Evolutionary conservation across 2,329 filamentous ascomycete genomes (phyloP).

Genomic region (Colletotrichum chrysophilum): DNA sequence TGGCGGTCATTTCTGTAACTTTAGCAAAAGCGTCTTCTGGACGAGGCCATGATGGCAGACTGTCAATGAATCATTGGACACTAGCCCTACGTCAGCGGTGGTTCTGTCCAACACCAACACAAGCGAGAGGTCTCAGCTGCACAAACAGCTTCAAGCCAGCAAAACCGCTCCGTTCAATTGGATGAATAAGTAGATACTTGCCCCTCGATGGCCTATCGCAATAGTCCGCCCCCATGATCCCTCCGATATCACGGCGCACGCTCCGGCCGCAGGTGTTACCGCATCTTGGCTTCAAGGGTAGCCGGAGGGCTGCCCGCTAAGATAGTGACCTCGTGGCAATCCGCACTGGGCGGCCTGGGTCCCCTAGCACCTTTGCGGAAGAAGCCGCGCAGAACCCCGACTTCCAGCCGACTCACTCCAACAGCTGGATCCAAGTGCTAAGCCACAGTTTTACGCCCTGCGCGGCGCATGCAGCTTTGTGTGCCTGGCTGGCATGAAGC

Average conservation of each 20-base stretch:
- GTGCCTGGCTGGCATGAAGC: neutral
- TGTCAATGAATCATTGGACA: neutral
- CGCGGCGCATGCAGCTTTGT: neutral
- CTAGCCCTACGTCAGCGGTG: neutral
- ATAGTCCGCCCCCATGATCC: neutral
- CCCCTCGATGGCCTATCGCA: neutral
- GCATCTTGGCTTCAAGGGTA: neutral
- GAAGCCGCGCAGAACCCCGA: neutral
- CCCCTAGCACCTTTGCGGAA: neutral
- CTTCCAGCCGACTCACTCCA: neutral
- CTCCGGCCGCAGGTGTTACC: neutral
- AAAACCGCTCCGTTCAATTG: neutral
- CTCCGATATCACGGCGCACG: neutral
- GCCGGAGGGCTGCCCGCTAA: neutral
- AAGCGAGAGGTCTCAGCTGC: neutral
- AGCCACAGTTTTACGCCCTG: neutral
- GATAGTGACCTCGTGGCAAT: neutral
- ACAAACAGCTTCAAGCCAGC: neutral
- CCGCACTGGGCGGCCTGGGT: neutral
- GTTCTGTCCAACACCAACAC: neutral
- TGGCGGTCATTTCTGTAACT: neutral
- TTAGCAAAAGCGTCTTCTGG: neutral
- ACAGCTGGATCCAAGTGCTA: neutral
- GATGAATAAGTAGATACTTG: neutral
- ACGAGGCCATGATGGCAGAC: neutral